These are phyloP conservation scores for Komagataella mondaviorum DNA, from an alignment of 805 yeast species.

Conservation along the genomic window DNA sequence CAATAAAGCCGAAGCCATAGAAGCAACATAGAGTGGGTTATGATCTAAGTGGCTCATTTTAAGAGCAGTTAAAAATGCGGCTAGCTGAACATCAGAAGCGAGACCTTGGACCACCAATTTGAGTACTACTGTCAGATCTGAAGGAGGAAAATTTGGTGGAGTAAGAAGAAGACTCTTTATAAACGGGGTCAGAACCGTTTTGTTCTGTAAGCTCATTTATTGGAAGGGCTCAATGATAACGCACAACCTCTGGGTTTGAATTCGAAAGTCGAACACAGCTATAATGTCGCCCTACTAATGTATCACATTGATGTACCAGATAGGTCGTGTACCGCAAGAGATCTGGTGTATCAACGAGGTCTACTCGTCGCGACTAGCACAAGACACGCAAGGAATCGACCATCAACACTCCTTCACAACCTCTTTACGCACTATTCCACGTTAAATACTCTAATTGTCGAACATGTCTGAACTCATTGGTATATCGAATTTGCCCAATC, in stretches of 20 bases:
- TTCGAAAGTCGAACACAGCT: background rate
- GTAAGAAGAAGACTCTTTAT: conserved; percentile 48
- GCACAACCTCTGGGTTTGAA: background rate
- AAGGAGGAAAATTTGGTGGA: conserved; percentile 51
- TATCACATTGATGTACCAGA: background rate
- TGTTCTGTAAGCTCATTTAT: background rate
- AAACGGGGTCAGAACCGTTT: conserved; percentile 13
- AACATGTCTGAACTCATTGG: conserved; percentile 42
- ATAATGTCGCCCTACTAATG: background rate
- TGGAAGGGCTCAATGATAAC: background rate
- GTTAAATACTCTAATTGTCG: background rate
- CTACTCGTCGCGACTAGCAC: background rate
- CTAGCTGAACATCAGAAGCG: conserved; percentile 55
- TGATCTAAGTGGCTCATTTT: conserved; percentile 68
- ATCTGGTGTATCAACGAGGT: background rate
- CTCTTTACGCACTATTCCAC: background rate
- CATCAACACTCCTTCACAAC: background rate
- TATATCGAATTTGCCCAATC: conserved; percentile 61
- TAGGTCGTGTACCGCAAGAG: background rate
- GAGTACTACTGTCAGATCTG: conserved; percentile 53
- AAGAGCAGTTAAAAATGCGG: conserved; percentile 71
- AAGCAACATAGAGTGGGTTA: conserved; percentile 68
- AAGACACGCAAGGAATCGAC: background rate
- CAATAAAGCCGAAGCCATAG: conserved; percentile 68
- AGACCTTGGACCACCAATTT: conserved; percentile 44